Conservation (phyloP, 306 rosid species). For the Malus domestica region DNA sequence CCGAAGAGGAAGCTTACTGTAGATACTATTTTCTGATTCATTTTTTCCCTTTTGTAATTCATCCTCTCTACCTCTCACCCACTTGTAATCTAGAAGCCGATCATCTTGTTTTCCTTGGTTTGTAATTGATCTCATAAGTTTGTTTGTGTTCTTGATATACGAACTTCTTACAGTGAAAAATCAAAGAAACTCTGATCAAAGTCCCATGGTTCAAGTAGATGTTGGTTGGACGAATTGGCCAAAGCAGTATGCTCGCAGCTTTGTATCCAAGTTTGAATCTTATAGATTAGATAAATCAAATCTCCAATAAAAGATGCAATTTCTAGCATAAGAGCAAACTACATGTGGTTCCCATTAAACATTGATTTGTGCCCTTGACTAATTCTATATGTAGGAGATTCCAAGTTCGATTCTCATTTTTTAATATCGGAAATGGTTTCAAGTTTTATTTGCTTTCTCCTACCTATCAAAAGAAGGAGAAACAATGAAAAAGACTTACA, state of each 20-base stretch:
- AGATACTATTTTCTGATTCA: slow-evolving; percentile 72
- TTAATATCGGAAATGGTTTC: rapidly evolving
- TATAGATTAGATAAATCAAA: too few relatives aligned
- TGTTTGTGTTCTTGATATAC: background rate
- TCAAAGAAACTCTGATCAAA: background rate
- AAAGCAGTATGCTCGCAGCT: background rate
- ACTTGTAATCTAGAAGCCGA: slow-evolving; percentile 35
- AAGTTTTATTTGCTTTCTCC: background rate
- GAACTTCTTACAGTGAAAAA: background rate
- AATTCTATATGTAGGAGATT: rapidly evolving
- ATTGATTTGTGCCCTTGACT: background rate
- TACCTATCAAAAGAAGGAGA: too few relatives aligned
- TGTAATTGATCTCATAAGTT: background rate
- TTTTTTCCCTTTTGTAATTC: background rate
- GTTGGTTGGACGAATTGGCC: too few relatives aligned
- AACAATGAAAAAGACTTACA: too few relatives aligned
- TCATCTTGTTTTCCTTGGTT: slow-evolving; percentile 1
- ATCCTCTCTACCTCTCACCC: background rate
- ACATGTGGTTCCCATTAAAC: background rate
- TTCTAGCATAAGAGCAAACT: background rate
- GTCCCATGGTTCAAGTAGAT: background rate
- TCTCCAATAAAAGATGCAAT: background rate
- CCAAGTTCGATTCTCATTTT: too few relatives aligned
- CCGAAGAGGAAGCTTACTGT: slow-evolving; percentile 68
- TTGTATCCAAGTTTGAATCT: background rate